Evolutionary conservation across 768 basidiomycete genomes (phyloP), one percentile per base, ranked within the genome.

Genomic region (Lactifluus echinatus): DNA sequence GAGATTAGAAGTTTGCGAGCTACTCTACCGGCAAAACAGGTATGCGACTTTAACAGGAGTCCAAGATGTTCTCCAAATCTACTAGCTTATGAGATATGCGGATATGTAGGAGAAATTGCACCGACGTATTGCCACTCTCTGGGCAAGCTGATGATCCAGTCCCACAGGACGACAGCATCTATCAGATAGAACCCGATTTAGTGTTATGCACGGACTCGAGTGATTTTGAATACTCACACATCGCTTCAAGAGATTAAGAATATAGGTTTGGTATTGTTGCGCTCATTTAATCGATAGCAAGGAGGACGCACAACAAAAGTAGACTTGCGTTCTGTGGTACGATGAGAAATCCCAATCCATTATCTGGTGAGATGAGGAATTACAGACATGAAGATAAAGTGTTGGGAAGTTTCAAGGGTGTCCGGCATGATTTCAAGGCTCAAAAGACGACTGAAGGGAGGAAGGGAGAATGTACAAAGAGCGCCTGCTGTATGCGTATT

Each of bases 61-160:
- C 88, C 88, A 90, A 63, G 77, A 79, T 14, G 85, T 87, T 72
- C 80, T 86, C 88, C 88, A 90, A 62, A 89, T 79, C 87, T 89
- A 63, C 52, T 46, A 44, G 50, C 12, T 34, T 51, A 29, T 26
- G 39, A 11, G 17, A 61, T 63, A 14, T 2, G 47, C 57, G 52
- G 39, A 48, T 52, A 26, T 7, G 12, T 11, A 50, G 50, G 55
- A 59, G 52, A 52, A 33, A 53, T 48, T 47, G 23, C 4, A 71
- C 75, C 64, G 71, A 89, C 87, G 71, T 85, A 89, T 66, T 80
- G 79, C 74, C 82, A 89, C 70, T 89, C 88, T 72, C 85, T 76
- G 40, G 84, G 81, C 57, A 89, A 70, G 68, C 84, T 85, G 66
- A 86, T 82, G 67, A 86, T 74, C 88, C 88, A 90, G 74, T 90